Percentiles rank a stretch among this genome's conserved stretches.
phyloP scores from a whole-genome alignment of 192 early-diverging fungal genomes.

The Pilaira anomala region DNA sequence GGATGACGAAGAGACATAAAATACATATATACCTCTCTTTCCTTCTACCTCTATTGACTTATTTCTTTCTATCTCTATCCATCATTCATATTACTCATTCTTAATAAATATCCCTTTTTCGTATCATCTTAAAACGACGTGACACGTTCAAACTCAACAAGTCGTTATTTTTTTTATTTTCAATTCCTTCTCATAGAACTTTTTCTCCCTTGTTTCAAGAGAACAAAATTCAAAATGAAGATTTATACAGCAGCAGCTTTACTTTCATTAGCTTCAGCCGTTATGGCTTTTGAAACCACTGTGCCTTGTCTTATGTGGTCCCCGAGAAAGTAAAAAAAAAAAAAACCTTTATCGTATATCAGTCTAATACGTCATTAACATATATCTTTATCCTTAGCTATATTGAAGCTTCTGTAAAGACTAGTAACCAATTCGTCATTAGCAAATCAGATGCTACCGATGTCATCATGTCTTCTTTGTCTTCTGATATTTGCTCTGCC shows the following conservation, averaged over 20 bases:
- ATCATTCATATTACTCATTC: too few species aligned
- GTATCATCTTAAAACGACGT: too few species aligned
- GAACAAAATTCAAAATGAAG: slow-evolving; percentile 21
- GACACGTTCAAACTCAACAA: too few species aligned
- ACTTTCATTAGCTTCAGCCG: slow-evolving; percentile 27
- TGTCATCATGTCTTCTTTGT: slow-evolving; percentile 16
- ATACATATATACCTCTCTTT: too few species aligned
- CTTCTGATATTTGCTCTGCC: slow-evolving; percentile 23
- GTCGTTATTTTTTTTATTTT: slow-evolving; percentile 1
- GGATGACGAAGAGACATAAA: slow-evolving; percentile 2
- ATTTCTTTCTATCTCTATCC: too few species aligned
- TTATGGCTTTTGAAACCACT: slow-evolving; percentile 37
- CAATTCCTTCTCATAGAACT: neutral
- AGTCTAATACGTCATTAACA: neutral
- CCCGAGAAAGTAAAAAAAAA: slow-evolving; percentile 32
- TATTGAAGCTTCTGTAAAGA: neutral
- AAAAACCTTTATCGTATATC: neutral
- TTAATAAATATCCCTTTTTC: too few species aligned
- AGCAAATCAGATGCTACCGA: slow-evolving; percentile 16
- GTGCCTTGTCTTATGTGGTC: slow-evolving; percentile 38
- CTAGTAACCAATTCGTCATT: slow-evolving; percentile 26
- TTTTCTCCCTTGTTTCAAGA: slow-evolving; percentile 9
- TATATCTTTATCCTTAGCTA: slow-evolving; percentile 16
- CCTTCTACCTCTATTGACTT: too few species aligned
- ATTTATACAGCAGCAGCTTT: slow-evolving; percentile 16